phyloP scores from a whole-genome alignment of 768 basidiomycete species.

The Kwoniella mangroviensis region DNA sequence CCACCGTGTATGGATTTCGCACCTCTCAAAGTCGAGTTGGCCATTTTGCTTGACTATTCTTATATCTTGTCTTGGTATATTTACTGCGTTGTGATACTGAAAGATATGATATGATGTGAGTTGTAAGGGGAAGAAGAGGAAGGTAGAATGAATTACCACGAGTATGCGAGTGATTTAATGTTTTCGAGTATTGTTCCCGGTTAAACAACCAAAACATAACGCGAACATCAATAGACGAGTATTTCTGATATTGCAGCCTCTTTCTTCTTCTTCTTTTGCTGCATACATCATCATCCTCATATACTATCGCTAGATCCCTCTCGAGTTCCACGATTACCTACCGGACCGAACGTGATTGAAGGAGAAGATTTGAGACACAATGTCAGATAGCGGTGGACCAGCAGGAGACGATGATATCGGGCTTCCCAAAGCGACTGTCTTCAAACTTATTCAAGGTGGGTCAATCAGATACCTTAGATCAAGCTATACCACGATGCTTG shows the following conservation, averaged over 20 bases:
- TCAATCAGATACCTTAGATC: not conserved
- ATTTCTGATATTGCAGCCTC: not conserved
- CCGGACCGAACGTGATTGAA: no score
- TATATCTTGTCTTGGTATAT: not conserved
- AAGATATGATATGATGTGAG: not conserved
- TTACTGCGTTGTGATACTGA: no score
- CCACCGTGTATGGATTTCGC: slow-evolving; percentile 92
- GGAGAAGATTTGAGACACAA: slow-evolving; percentile 50
- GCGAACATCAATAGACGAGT: not conserved
- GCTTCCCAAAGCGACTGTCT: slow-evolving; percentile 93
- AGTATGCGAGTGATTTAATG: not conserved
- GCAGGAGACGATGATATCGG: slow-evolving; percentile 89
- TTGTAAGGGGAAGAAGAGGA: not conserved
- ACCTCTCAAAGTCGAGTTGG: slow-evolving; percentile 87
- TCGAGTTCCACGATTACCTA: not conserved
- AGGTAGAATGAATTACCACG: not conserved
- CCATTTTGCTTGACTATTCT: slow-evolving; percentile 63
- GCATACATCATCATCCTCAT: not conserved
- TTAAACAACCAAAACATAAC: not conserved
- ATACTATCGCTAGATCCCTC: not conserved
- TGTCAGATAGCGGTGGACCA: slow-evolving; percentile 83
- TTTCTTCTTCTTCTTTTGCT: not conserved
- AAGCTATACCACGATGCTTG: not conserved
- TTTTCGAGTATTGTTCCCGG: slow-evolving; percentile 1
- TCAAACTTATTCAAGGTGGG: slow-evolving; percentile 92